A percentile compares a stretch with the other conserved stretches of the same genome.
Evolutionary conservation across 2,329 filamentous ascomycete species (phyloP).

Genomic region (Penicillium sp.): DNA sequence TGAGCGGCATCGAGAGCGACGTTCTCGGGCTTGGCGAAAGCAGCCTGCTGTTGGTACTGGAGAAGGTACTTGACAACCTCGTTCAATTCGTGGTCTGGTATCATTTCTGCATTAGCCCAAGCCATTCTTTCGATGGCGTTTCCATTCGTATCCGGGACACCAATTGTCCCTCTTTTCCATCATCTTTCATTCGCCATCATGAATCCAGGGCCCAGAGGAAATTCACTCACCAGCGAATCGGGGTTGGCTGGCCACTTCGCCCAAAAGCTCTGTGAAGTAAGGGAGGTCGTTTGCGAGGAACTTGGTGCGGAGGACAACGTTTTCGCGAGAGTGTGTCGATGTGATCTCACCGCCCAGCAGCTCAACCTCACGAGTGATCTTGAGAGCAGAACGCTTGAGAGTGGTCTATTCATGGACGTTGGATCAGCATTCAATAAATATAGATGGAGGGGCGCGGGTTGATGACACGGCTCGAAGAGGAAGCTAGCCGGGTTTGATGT

Average conservation of each 20-base stretch:
- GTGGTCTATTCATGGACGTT: slow-evolving; percentile 59
- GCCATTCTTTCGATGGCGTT: not conserved
- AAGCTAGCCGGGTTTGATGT: not conserved
- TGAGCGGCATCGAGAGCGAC: slow-evolving; percentile 84
- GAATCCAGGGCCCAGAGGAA: not conserved
- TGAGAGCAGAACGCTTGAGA: slow-evolving; percentile 76
- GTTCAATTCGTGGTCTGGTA: slow-evolving; percentile 74
- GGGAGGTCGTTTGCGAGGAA: slow-evolving; percentile 94
- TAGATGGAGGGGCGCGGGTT: slow-evolving; percentile 13
- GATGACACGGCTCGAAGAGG: slow-evolving; percentile 8
- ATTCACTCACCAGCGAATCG: slow-evolving; percentile 64
- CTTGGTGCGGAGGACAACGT: slow-evolving; percentile 83
- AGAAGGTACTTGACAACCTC: slow-evolving; percentile 79
- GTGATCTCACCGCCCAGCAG: slow-evolving; percentile 86
- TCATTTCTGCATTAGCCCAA: no score
- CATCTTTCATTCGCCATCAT: slow-evolving; percentile 1
- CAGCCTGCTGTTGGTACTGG: slow-evolving; percentile 67
- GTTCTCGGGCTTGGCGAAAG: slow-evolving; percentile 57
- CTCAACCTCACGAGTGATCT: slow-evolving; percentile 91
- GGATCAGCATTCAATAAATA: slow-evolving; percentile 4
- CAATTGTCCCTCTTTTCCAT: not conserved
- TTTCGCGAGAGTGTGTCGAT: slow-evolving; percentile 87
- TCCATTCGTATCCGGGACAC: no score
- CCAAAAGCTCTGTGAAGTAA: slow-evolving; percentile 93
- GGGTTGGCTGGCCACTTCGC: slow-evolving; percentile 81